Evolutionary conservation across 2,329 filamentous ascomycete genomes (phyloP), one percentile per base, ranked within the genome.

Genomic region (Acrocalymma vagum): DNA sequence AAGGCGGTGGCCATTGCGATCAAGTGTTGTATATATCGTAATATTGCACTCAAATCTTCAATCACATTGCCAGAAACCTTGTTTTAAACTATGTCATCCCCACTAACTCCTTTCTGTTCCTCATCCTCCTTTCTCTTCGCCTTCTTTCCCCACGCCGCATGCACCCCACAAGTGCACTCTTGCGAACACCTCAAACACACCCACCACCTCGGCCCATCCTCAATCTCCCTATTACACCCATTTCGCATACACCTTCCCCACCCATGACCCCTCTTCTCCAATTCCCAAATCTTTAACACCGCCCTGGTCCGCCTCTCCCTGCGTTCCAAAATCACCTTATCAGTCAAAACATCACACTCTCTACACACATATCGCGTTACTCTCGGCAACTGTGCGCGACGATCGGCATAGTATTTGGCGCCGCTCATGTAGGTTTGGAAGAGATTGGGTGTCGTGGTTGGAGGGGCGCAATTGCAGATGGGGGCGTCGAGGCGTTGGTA

Each of bases 201-300:
- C 61, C 61, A 63, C 51, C 55, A 64, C 26, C 53, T 51, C 1
- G 55, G 53, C 3, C 58, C 59, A 3, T 28, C 36, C 1, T 42
- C 51, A 3, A 63, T 28, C 1, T 5, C 17, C 18, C 24, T 48
- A 8, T n/a, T 18, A 35, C 58, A 61, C 11, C 27, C 38, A 5
- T 5, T 4, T 16, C 22, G 20, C 8, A 23, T 31, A 42, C 58
- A 63, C 5, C 3, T 51, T 8, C 16, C 32, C 42, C 38, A 51
- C 32, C 27, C 18, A 8, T 40, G 10, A 10, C 53, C 51, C 7
- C 39, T 8, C 5, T 24, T 22, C n/a, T 41, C 33, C 13, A 28
- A 9, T 9, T 45, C 54, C 26, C 23, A 23, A 13, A 20, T 38
- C 42, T 31, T 41, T 37, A 64, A 33, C 34, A 61, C 51, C 6